phyloP scores from a whole-genome alignment of 2,329 filamentous ascomycete genomes.

The Xylariaceae sp. region DNA sequence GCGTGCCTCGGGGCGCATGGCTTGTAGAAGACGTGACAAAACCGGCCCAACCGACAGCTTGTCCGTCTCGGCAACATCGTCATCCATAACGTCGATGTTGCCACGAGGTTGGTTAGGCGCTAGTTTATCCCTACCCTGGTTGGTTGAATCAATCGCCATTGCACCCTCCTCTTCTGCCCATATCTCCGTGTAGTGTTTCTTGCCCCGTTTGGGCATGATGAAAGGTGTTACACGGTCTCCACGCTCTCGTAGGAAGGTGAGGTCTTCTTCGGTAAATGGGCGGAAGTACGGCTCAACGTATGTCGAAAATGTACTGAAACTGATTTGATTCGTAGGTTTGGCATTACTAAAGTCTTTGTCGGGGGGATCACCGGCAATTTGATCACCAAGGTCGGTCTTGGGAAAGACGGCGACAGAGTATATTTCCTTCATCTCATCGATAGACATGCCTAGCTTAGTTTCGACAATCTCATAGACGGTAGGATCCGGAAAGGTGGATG shows the following conservation, averaged over 20 bases:
- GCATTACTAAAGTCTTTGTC: conserved; percentile 95
- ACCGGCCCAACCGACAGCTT: conserved; percentile 88
- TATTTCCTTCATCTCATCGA: conserved; percentile 86
- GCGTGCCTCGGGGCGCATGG: conserved; percentile 79
- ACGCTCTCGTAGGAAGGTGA: conserved; percentile 89
- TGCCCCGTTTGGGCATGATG: conserved; percentile 82
- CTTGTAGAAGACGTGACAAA: conserved; percentile 79
- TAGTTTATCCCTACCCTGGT: conserved; percentile 68
- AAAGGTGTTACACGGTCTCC: conserved; percentile 86
- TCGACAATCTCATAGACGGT: conserved; percentile 92
- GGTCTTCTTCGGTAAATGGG: conserved; percentile 88
- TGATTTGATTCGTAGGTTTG: conserved; percentile 93
- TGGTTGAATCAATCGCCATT: conserved; percentile 73
- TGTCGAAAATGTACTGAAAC: conserved; percentile 88
- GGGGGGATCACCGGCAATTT: conserved; percentile 87
- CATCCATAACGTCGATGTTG: conserved; percentile 83
- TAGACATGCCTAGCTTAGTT: conserved; percentile 75
- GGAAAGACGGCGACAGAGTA: conserved; percentile 89
- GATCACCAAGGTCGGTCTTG: conserved; percentile 76
- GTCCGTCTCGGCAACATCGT: conserved; percentile 86
- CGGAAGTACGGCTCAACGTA: conserved; percentile 93
- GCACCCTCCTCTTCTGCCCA: conserved; percentile 94
- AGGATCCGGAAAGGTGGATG: conserved; percentile 87
- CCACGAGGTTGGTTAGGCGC: conserved; percentile 84
- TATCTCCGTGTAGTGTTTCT: conserved; percentile 84